A percentile compares a stretch with the other conserved stretches of the same genome.
Evolutionary conservation across 495 filamentous ascomycete species (phyloP).

Genomic region (Penicillium atrosanguineum): DNA sequence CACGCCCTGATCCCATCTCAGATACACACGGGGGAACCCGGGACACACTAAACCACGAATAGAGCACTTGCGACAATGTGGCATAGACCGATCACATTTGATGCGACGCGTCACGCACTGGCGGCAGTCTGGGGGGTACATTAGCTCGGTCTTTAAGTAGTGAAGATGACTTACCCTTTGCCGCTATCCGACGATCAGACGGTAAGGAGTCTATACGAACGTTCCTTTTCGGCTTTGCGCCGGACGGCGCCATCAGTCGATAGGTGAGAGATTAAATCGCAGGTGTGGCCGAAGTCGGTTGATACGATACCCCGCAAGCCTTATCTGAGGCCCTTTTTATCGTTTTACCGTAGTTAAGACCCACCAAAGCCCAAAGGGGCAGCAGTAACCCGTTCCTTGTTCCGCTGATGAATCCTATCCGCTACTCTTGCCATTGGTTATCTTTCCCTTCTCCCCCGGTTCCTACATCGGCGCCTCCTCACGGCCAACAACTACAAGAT

Average conservation of each 20-base stretch:
- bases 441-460: neutral
- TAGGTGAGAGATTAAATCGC: neutral
- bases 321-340: neutral
- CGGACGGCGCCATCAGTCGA: neutral
- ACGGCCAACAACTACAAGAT: too few species aligned
- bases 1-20: slow-evolving; percentile 15
- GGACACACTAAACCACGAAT: slow-evolving; percentile 15
- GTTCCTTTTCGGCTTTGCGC: slow-evolving; percentile 8
- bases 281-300: neutral
- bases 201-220: slow-evolving; percentile 18
- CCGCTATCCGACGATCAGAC: slow-evolving; percentile 12
- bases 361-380: neutral
- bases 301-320: neutral
- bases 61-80: slow-evolving; percentile 18
- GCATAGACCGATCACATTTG: slow-evolving; percentile 21
- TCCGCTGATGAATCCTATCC: neutral
- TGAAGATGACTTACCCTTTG: slow-evolving; percentile 5
- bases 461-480: neutral
- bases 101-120: slow-evolving; percentile 21
- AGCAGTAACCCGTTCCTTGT: neutral
- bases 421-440: neutral
- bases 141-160: neutral
- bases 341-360: neutral
- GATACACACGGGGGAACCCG: slow-evolving; percentile 11
- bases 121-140: slow-evolving; percentile 6